Conservation (phyloP, 768 basidiomycete species). For the Cubamyces lactineus region DNA sequence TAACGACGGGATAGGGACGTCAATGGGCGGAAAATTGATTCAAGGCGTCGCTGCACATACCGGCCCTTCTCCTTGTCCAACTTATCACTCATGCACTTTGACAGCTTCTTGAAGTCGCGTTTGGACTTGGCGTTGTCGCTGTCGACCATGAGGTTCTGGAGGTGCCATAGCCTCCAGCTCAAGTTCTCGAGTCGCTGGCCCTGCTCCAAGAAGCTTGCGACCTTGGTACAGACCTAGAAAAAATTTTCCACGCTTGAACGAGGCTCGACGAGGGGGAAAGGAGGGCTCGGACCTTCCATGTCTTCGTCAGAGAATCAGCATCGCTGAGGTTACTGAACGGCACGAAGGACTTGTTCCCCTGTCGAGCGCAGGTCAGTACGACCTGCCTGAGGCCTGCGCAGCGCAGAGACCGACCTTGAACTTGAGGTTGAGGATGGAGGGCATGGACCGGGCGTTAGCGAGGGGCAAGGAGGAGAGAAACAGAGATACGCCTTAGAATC, state of each 20-base stretch:
- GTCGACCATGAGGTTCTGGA: constrained; percentile 90
- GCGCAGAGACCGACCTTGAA: constrained; percentile 58
- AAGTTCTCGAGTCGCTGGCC: constrained; percentile 91
- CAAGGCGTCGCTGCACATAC: constrained; percentile 47
- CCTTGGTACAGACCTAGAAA: constrained; percentile 82
- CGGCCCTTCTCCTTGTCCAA: constrained; percentile 91
- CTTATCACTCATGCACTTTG: constrained; percentile 88
- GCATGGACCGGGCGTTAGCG: constrained; percentile 49
- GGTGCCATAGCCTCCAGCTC: constrained; percentile 91
- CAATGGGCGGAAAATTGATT: constrained; percentile 10
- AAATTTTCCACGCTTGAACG: constrained; percentile 6
- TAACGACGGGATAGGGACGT: constrained; percentile 33
- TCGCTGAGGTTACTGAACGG: constrained; percentile 89
- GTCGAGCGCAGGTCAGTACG: constrained; percentile 26
- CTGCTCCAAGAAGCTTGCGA: constrained; percentile 88
- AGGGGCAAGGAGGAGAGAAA: constrained; percentile 15
- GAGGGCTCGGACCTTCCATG: constrained; percentile 73
- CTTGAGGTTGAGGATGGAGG: constrained; percentile 85
- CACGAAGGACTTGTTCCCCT: constrained; percentile 95
- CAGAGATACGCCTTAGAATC: constrained; percentile 21
- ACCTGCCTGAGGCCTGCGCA: constrained; percentile 3
- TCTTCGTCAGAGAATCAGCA: constrained; percentile 82
- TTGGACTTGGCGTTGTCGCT: constrained; percentile 87
- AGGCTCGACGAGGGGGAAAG: constrained; percentile 6
- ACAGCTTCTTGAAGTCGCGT: constrained; percentile 88